Evolutionary conservation across 2,329 filamentous ascomycete species (phyloP).

Genomic region (Sclerotinia nivalis): DNA sequence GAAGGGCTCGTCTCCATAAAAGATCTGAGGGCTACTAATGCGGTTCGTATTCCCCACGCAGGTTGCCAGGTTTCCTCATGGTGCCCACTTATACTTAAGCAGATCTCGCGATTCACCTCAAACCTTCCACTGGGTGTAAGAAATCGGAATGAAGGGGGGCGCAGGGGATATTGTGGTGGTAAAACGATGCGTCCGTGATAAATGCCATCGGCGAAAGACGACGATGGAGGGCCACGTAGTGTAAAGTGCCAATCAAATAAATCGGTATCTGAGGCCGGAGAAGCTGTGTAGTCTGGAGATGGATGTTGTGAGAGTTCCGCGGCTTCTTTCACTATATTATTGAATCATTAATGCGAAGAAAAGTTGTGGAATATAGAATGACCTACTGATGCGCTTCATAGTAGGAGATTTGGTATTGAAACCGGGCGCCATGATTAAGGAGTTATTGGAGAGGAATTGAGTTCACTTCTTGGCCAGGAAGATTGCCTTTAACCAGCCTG

Average conservation of each 20-base stretch:
- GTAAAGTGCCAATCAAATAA: constrained; percentile 99
- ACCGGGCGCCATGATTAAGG: constrained; percentile 32
- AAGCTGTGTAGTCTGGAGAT: constrained; percentile 81
- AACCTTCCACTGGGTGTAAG: constrained; percentile 89
- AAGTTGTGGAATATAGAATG: constrained; percentile 1
- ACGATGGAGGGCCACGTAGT: constrained; percentile 83
- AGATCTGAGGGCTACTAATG: constrained; percentile 73
- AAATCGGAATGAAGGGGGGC: constrained; percentile 94
- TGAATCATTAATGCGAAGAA: constrained; percentile 19
- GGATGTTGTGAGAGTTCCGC: constrained; percentile 78
- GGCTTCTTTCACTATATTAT: constrained; percentile 75
- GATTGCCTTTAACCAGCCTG: too few relatives aligned
- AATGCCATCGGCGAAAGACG: constrained; percentile 60
- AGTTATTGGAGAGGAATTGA: background rate
- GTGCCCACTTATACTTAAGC: constrained; percentile 87
- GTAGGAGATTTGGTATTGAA: constrained; percentile 79
- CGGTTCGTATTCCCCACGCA: constrained; percentile 93
- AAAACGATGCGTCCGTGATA: constrained; percentile 96
- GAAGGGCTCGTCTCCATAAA: constrained; percentile 92
- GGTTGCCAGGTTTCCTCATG: constrained; percentile 99
- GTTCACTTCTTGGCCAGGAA: background rate
- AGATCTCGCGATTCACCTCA: constrained; percentile 96
- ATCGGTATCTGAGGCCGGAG: constrained; percentile 77
- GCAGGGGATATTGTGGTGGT: constrained; percentile 84
- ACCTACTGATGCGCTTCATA: constrained; percentile 77